Conservation (phyloP, 163 green algal species). For the Chloromonas sp. region DNA sequence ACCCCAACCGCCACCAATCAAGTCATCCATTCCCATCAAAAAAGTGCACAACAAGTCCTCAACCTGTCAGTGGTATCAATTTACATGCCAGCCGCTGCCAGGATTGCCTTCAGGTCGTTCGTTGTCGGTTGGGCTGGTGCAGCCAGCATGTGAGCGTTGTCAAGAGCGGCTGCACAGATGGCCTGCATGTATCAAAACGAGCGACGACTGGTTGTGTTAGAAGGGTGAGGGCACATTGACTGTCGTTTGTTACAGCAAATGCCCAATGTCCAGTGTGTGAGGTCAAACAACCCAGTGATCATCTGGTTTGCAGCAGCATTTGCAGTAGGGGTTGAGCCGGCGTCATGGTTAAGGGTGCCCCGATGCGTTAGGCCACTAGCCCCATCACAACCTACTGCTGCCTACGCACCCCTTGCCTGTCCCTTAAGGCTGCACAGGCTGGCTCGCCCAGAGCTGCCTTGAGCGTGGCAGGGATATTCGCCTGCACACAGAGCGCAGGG, state of each 20-base stretch:
- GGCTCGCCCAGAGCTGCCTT: not conserved
- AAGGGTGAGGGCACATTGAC: not conserved
- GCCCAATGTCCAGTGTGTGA: not conserved
- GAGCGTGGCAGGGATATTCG: not conserved
- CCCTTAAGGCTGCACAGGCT: not conserved
- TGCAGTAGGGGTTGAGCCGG: too few relatives aligned
- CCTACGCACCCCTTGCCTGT: not conserved
- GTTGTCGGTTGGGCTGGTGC: not conserved
- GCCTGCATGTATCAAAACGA: not conserved
- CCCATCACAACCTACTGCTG: too few relatives aligned
- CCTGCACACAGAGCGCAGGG: not conserved
- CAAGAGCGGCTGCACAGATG: not conserved
- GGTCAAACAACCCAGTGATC: not conserved
- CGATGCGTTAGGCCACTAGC: too few relatives aligned
- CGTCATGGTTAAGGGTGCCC: too few relatives aligned
- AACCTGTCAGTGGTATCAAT: not conserved
- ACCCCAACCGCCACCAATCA: too few relatives aligned
- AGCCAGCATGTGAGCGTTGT: conserved; percentile 1
- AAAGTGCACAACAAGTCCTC: too few relatives aligned
- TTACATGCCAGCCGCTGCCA: not conserved
- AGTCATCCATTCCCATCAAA: too few relatives aligned
- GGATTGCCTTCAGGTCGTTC: not conserved
- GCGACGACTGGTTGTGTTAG: too few relatives aligned
- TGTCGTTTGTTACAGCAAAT: not conserved
- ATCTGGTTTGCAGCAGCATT: not conserved